Evolutionary conservation across 371 early-diverging fungal genomes (phyloP), one percentile per base, ranked within the genome.

Genomic region (Phascolomyces articulosus): DNA sequence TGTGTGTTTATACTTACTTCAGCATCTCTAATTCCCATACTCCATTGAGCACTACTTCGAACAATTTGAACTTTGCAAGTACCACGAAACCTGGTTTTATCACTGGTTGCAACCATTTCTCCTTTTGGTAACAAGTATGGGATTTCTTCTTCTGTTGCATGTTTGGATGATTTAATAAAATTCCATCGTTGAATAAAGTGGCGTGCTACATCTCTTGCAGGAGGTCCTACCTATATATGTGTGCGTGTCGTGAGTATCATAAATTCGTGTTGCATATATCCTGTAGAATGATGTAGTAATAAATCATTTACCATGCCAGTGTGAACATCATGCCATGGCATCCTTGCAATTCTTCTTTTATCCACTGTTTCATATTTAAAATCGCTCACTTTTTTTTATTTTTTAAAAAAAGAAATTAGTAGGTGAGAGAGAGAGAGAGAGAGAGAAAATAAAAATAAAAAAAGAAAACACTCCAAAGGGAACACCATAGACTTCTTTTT

Each of bases 291-390:
- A 18, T 23, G 20, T 4, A 57, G 28, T n/a, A 24, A 9, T 55
- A 24, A 59, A 20, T 23, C 41, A 29, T 40, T 64, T 71, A 79
- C 85, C 84, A 93, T 84, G 21, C 80, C 90, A 44, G 85, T 75
- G 21, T 90, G 88, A 4, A 96, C 85, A 63, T 97, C 98, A 78
- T 96, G 97, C 98, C 98, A 97, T 21, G 96, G 96, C 96, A 97
- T 93, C 61, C 97, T 84, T 18, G 95, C 84, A 8, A 68, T 68
- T 16, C 44, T 41, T 16, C 49, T 55, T 49, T 73, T 75, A 58
- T 79, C 72, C 34, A 82, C 71, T 9, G 78, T 57, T n/a, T 71
- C 66, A 41, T 64, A 63, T n/a, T 70, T 62, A 56, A 78, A 82
- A 18, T 73, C 65, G 24, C 68, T 68, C 9, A 82, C 82, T 81